Base-by-base conservation (phyloP, 2,329 filamentous ascomycete species). In the Xylariaceae sp. region DNA sequence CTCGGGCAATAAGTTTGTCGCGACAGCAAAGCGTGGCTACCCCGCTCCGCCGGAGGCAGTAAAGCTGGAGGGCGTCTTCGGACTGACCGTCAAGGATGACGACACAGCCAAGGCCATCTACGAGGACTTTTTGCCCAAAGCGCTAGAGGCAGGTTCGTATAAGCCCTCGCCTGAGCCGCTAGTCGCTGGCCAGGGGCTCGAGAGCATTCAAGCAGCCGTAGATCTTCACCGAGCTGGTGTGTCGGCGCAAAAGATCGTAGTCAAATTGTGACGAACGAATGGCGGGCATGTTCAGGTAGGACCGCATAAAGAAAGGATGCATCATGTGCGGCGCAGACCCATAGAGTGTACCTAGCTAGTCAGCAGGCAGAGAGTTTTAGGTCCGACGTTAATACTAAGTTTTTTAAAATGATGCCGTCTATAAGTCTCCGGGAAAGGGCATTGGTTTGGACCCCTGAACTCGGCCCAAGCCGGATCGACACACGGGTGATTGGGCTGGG, bases 211-310 rank as follows among this genome's bases (percentile, higher is more conserved):
- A 51, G 71, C 69, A 6, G 78, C 70, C 0, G 53, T 80, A 26
- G 72, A 78, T 62, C 24, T 71, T 0, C 60, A 74, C 3, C 69
- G 58, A 36, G 69, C 73, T 44, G 76, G 77, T 2, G 74, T 79
- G 1, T 77, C 75, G 6, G 78, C 73, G 2, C 71, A 71, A 63
- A 81, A 80, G 62, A 23, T 79, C 21, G 76, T 79, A 14, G 71
- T 78, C 21, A 63, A 58, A 39, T 33, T 67, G 16, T 63, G 41
- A 60, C 33, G 31, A 46, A 16, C 3, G 5, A n/a, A n/a, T n/a
- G n/a, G n/a, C n/a, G n/a, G n/a, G n/a, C n/a, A n/a, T n/a, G n/a
- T n/a, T n/a, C n/a, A n/a, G n/a, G n/a, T n/a, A n/a, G n/a, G n/a
- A n/a, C n/a, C n/a, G n/a, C n/a, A n/a, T n/a, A n/a, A n/a, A n/a